Conservation (phyloP, 2,329 filamentous ascomycete genomes). For the Epichloe uncinata region DNA sequence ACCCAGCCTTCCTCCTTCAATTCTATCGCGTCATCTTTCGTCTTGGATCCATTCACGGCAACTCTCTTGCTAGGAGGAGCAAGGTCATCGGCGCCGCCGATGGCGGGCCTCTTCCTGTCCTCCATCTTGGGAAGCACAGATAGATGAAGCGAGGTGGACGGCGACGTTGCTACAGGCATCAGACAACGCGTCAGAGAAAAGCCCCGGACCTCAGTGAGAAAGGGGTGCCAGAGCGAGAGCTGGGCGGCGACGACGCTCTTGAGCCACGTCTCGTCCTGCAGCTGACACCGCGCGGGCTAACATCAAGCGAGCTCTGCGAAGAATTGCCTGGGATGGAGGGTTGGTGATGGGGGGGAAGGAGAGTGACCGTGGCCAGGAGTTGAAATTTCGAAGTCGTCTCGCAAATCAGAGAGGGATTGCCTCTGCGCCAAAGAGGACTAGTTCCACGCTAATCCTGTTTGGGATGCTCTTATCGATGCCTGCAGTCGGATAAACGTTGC, state of each 20-base stretch:
- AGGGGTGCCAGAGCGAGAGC: conserved; percentile 15
- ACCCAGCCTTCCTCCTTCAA: conserved; percentile 49
- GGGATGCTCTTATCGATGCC: conserved; percentile 19
- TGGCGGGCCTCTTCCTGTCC: conserved; percentile 93
- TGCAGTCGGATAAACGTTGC: conserved; percentile 21
- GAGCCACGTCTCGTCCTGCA: conserved; percentile 23
- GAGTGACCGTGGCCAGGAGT: conserved; percentile 23
- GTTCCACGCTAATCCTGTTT: conserved; percentile 20
- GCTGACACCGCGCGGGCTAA: conserved; percentile 18
- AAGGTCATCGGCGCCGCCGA: conserved; percentile 65
- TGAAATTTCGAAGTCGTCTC: conserved; percentile 33
- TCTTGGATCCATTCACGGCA: conserved; percentile 65
- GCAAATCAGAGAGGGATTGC: conserved; percentile 25
- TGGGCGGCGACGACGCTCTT: conserved; percentile 16
- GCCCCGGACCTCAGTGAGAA: conserved; percentile 28
- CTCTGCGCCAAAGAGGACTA: conserved; percentile 23
- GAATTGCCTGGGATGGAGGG: conserved; percentile 19
- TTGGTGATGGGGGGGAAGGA: conserved; percentile 18
- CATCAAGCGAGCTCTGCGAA: conserved; percentile 21
- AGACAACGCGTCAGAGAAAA: conserved; percentile 36
- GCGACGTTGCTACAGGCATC: conserved; percentile 76
- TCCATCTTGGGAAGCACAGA: conserved; percentile 92
- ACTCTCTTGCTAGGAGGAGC: conserved; percentile 85
- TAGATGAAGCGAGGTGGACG: conserved; percentile 57
- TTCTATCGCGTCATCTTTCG: conserved; percentile 41